phyloP scores from a whole-genome alignment of 73 alveolate species.

The Breviolum minutum region DNA sequence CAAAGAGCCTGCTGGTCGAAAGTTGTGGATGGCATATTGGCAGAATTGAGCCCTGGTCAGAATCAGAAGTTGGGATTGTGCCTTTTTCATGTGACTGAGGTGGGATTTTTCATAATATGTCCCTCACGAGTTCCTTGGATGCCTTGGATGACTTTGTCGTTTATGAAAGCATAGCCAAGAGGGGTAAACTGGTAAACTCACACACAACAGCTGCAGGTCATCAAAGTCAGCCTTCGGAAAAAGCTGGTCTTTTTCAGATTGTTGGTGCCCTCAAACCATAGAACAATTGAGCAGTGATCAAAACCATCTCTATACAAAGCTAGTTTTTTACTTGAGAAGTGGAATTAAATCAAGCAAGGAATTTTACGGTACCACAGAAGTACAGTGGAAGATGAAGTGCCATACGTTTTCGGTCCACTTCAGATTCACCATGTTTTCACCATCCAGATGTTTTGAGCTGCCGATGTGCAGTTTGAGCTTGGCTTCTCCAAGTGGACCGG shows the following conservation, averaged over 20 bases:
- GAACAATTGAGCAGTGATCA: not conserved
- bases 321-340: too few species aligned
- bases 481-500: constrained; percentile 79
- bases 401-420: too few species aligned
- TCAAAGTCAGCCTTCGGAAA: constrained; percentile 75
- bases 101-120: constrained; percentile 57
- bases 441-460: too few species aligned
- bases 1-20: not conserved
- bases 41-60: too few species aligned
- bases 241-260: not conserved
- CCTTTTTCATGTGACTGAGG: not conserved
- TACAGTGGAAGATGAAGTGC: too few species aligned
- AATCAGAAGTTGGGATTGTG: too few species aligned
- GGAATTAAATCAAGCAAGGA: too few species aligned
- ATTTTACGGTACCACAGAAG: too few species aligned
- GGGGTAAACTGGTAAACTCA: not conserved
- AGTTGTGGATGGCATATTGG: not conserved
- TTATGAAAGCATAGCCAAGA: not conserved
- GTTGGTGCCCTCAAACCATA: too few species aligned
- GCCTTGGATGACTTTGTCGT: too few species aligned
- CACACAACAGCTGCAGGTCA: constrained; percentile 25
- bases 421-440: too few species aligned
- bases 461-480: constrained; percentile 8
- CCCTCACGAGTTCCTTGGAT: constrained; percentile 50
- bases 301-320: too few species aligned